Evolutionary conservation across 805 yeast species (phyloP).

Genomic region (Metschnikowia peoriensis): DNA sequence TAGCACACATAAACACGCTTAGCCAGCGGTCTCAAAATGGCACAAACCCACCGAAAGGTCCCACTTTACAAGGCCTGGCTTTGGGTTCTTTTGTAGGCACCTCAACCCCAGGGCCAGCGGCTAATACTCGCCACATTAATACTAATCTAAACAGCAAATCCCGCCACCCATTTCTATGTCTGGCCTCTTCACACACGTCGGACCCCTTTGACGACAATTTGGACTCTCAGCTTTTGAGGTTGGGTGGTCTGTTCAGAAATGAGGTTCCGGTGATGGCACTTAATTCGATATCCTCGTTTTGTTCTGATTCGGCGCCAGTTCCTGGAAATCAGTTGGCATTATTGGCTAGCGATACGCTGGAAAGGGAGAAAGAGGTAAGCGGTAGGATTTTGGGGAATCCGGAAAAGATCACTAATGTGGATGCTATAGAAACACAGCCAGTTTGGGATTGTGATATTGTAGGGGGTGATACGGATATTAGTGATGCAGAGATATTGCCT

Average conservation of each 20-base stretch:
- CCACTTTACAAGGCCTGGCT: background rate
- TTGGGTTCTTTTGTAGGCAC: constrained; percentile 4
- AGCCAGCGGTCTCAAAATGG: constrained; percentile 11
- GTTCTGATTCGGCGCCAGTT: constrained; percentile 6
- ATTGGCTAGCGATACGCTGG: background rate
- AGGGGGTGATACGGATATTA: background rate
- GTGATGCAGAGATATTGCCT: no score
- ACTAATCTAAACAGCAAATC: background rate
- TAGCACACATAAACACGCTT: constrained; percentile 20
- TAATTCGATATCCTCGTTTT: background rate
- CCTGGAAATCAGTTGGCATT: constrained; percentile 19
- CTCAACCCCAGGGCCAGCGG: constrained; percentile 1
- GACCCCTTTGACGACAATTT: constrained; percentile 29
- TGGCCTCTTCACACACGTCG: constrained; percentile 16
- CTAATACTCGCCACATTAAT: background rate
- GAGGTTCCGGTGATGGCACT: background rate
- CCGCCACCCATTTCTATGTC: constrained; percentile 7
- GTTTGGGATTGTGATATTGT: background rate
- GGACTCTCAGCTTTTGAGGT: constrained; percentile 19
- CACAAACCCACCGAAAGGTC: background rate
- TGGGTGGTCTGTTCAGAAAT: background rate
- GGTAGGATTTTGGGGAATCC: background rate
- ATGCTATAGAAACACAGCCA: background rate
- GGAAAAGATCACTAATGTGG: background rate
- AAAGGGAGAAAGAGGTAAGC: background rate